Evolutionary conservation across 2,329 filamentous ascomycete genomes (phyloP).

Genomic region (Fusarium redolens): DNA sequence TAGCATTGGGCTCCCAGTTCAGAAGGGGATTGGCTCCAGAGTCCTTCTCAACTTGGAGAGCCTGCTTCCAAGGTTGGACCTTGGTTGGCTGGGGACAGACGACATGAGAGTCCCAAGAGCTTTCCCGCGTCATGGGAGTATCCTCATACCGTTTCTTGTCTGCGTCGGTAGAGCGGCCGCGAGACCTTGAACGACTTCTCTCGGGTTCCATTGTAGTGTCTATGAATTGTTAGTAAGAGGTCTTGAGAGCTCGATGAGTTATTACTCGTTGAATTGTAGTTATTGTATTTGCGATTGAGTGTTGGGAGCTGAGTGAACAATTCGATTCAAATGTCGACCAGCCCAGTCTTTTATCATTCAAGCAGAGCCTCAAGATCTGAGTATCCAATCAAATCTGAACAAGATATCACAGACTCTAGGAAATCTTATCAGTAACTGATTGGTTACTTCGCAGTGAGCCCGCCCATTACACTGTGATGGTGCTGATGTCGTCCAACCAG

Average conservation of each 20-base stretch:
- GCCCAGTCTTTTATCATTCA: background rate
- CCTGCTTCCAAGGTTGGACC: background rate
- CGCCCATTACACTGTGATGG: background rate
- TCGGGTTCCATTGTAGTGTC: background rate
- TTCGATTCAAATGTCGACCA: background rate
- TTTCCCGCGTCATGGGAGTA: background rate
- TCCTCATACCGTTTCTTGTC: background rate
- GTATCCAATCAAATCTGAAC: background rate
- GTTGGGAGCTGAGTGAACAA: background rate
- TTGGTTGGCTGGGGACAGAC: background rate
- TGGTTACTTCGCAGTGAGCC: background rate
- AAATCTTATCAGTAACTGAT: rapidly evolving
- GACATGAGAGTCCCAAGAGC: background rate
- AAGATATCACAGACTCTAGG: background rate
- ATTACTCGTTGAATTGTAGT: background rate
- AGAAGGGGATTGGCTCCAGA: background rate
- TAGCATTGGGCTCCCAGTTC: background rate
- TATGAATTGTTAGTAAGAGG: rapidly evolving
- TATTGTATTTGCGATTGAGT: background rate
- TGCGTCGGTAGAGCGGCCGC: background rate
- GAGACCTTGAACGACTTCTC: background rate
- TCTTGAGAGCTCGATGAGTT: rapidly evolving
- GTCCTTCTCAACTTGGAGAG: background rate
- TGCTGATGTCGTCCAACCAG: background rate
- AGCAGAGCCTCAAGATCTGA: background rate